These are phyloP conservation scores for Beta vulgaris DNA, from an alignment of 148 eudicot genomes.

Conservation along the genomic window DNA sequence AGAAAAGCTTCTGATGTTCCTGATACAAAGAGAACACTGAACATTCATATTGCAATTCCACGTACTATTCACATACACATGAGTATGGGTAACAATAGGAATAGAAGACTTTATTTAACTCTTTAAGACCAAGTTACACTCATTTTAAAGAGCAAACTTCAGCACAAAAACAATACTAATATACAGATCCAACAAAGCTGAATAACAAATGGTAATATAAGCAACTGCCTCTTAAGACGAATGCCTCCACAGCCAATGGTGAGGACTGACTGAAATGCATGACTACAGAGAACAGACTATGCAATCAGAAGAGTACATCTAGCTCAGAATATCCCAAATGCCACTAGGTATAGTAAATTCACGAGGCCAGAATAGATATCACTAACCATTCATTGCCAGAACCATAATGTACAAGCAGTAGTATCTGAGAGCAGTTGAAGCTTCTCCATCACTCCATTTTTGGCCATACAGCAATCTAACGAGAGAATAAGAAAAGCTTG, in stretches of 20 bases:
- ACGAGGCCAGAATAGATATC: neutral
- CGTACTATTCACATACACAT: neutral
- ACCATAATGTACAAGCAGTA: constrained; percentile 77
- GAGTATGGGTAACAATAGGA: neutral
- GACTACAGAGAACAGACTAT: neutral
- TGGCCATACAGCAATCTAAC: constrained; percentile 86
- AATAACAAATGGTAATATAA: neutral
- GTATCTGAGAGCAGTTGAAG: constrained; percentile 76
- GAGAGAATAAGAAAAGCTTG: constrained; percentile 90
- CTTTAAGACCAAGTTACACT: neutral
- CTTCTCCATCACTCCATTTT: constrained; percentile 99
- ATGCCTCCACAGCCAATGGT: neutral
- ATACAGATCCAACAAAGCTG: neutral
- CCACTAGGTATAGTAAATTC: neutral
- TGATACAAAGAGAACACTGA: constrained; percentile 37
- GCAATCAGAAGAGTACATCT: neutral
- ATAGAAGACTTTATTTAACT: neutral
- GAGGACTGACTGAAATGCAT: neutral
- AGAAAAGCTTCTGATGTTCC: constrained; percentile 98
- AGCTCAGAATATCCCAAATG: neutral
- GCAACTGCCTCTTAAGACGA: neutral
- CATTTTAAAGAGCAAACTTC: no score
- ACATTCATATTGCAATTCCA: neutral
- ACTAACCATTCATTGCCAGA: constrained; percentile 88
- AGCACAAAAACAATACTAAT: no score